A percentile compares a stretch with the other conserved stretches of the same genome.
phyloP scores from a whole-genome alignment of 164 flowering plant genomes.

The Vitis cinerea region DNA sequence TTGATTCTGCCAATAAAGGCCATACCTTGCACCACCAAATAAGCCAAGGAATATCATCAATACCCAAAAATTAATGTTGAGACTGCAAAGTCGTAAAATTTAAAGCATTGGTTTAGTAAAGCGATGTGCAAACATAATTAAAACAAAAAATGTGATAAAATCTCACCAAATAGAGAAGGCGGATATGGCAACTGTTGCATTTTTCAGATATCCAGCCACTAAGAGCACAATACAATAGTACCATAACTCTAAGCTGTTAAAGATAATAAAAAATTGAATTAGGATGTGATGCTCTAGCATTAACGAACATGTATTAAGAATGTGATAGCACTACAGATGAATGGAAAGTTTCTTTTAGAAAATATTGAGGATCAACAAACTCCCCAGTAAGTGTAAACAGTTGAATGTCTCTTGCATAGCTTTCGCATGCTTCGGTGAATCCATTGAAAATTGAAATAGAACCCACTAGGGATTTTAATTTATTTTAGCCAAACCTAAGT shows the following conservation, averaged over 20 bases:
- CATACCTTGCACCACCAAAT: constrained; percentile 26
- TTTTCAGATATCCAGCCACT: constrained; percentile 29
- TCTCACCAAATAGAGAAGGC: constrained; percentile 37
- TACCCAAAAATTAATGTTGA: constrained; percentile 28
- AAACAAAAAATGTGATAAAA: background rate
- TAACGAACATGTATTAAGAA: no score
- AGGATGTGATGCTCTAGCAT: background rate
- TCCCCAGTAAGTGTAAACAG: no score
- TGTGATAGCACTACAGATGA: background rate
- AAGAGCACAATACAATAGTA: constrained; percentile 27
- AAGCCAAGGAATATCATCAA: constrained; percentile 27
- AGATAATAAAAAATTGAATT: background rate
- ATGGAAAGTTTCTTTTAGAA: background rate
- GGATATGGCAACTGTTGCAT: constrained; percentile 26
- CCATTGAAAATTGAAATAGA: background rate
- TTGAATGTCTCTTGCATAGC: no score
- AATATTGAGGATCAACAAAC: background rate
- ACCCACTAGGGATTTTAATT: background rate
- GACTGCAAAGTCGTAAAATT: constrained; percentile 14
- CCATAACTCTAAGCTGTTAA: constrained; percentile 30
- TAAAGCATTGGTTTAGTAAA: background rate
- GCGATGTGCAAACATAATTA: background rate
- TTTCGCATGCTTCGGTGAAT: no score
- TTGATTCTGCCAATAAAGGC: background rate
- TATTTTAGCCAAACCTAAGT: no score